These are phyloP conservation scores for Castanopsis chinensis DNA, from an alignment of 306 rosid genomes.

Conservation along the genomic window DNA sequence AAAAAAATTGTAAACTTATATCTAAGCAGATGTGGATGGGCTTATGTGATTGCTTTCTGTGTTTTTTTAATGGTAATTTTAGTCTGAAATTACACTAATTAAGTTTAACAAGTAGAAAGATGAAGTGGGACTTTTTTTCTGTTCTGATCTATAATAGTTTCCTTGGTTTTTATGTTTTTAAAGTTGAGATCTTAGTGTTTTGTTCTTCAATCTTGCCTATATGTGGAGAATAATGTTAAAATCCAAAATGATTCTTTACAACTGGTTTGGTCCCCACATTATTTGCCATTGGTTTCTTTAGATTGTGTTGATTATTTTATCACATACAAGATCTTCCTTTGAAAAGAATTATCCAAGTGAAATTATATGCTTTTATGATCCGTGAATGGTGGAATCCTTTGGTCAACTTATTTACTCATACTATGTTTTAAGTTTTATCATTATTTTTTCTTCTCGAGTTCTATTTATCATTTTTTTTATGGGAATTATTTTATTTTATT, in stretches of 20 bases:
- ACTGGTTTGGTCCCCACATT: not conserved
- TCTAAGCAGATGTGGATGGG: not conserved
- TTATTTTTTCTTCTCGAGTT: constrained; percentile 1
- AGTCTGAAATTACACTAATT: not conserved
- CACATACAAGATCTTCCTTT: not conserved
- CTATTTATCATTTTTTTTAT: not conserved
- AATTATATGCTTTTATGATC: not conserved
- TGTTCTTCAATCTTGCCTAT: not conserved
- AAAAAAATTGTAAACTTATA: too few relatives aligned
- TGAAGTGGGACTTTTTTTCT: not conserved
- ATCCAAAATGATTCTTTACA: not conserved
- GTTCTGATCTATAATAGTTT: not conserved
- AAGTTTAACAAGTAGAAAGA: not conserved
- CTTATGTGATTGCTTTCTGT: not conserved
- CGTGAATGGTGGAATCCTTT: not conserved
- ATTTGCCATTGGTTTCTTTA: not conserved
- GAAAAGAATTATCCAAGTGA: not conserved
- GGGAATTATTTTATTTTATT: too few relatives aligned
- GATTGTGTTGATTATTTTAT: not conserved
- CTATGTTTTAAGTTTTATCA: constrained; percentile 3
- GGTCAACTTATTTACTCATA: not conserved
- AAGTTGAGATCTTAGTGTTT: not conserved
- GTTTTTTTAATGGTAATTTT: not conserved
- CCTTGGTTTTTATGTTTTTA: not conserved
- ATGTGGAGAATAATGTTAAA: not conserved